Evolutionary conservation across 768 basidiomycete genomes (phyloP), one percentile per base, ranked within the genome.

Genomic region (Russula lepida): DNA sequence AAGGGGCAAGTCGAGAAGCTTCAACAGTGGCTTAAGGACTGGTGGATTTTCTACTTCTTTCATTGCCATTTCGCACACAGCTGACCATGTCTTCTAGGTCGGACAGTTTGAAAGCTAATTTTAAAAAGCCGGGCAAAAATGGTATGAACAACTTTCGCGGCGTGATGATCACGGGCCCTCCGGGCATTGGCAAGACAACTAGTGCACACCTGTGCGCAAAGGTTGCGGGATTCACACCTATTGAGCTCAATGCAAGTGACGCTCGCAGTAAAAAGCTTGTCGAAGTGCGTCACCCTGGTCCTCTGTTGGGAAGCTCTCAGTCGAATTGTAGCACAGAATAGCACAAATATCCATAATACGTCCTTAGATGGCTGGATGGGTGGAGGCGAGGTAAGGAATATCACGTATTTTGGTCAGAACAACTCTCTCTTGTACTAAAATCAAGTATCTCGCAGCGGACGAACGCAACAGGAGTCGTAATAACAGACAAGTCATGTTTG

Each of bases 151-250:
- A 85, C 7, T 95, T 80, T 72, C 86, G 93, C 25, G 93, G 92
- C 13, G 65, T 98, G 1, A 75, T 99, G 65, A 86, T 98, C 63
- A 91, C 91, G 1, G 97, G 97, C 0, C 84, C 95, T 1, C 97
- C 97, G 17, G 97, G 97, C 8, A 97, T 98, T 54, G 97, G 95
- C 25, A 99, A 98, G 76, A 99, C 97, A 4, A 97, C 94, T 1
- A 88, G 88, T 62, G 97, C 95, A 2, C 97, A 99, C 73, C 70
- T 99, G 30, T 88, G 89, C 66, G 95, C 95, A 2, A 88, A 89
- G 69, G 73, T 90, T n/a, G 91, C 82, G 30, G 95, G 95, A 0
- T 97, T 88, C 67, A 91, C 86, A 2, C 89, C 95, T 1, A 91
- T 99, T 60, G 97, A 99, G 70, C 77, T 98, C 60, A 99, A 99